Percentiles rank a stretch among this genome's conserved stretches.
Conservation (phyloP, 768 basidiomycete species). For the Mycena chlorophos region DNA sequence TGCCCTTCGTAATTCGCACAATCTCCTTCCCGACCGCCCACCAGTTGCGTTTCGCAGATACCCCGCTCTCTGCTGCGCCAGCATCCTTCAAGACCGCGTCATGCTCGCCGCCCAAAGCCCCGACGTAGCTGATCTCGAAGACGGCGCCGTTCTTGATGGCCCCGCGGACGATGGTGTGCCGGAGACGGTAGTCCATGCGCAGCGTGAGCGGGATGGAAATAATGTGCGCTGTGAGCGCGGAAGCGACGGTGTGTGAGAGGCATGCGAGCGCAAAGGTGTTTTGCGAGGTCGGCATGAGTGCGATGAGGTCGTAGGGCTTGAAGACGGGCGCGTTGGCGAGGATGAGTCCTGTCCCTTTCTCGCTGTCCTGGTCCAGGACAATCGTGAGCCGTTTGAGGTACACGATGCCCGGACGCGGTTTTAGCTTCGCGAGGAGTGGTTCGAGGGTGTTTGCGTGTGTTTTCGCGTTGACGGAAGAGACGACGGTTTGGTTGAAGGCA, state of each 20-base stretch:
- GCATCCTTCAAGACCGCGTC: constrained; percentile 46
- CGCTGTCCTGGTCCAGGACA: constrained; percentile 77
- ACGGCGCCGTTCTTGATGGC: constrained; percentile 81
- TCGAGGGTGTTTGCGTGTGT: constrained; percentile 66
- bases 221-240: constrained; percentile 75
- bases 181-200: constrained; percentile 77
- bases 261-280: constrained; percentile 77
- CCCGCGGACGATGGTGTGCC: constrained; percentile 79
- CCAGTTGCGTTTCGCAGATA: constrained; percentile 73
- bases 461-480: constrained; percentile 72
- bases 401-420: constrained; percentile 57
- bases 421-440: constrained; percentile 57
- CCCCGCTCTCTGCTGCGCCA: constrained; percentile 53
- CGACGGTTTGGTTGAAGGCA: constrained; percentile 71
- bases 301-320: constrained; percentile 72
- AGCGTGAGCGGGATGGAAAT: constrained; percentile 77
- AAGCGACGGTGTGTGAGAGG: constrained; percentile 75
- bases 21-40: constrained; percentile 81
- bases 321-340: constrained; percentile 66
- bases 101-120: constrained; percentile 66
- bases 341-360: constrained; percentile 81
- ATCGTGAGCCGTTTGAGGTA: constrained; percentile 80
- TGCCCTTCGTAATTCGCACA: constrained; percentile 77
- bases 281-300: constrained; percentile 71
- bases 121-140: constrained; percentile 80